Percentiles rank a stretch among this genome's conserved stretches.
Conservation (phyloP, 345 rosid genomes). For the Euclidium syriacum region DNA sequence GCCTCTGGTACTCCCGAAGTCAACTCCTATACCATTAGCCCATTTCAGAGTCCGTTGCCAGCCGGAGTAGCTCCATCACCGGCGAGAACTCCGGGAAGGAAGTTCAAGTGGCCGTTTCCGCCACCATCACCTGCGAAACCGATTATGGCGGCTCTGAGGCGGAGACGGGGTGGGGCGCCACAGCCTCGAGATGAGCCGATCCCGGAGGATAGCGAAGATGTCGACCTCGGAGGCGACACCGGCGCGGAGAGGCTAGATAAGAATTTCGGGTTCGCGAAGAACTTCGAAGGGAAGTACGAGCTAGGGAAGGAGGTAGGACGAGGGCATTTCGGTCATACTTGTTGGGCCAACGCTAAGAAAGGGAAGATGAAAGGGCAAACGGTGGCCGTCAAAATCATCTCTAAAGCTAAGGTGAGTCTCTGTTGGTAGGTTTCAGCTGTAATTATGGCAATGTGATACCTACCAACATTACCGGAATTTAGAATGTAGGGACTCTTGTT, state of each 20-base stretch:
- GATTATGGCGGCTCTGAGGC: conserved; percentile 65
- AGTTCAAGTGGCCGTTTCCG: conserved; percentile 88
- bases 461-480: not conserved
- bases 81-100: conserved; percentile 76
- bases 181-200: conserved; percentile 62
- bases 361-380: conserved; percentile 74
- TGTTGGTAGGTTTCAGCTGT: no score
- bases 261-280: conserved; percentile 77
- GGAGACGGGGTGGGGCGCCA: conserved; percentile 40
- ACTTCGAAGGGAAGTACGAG: conserved; percentile 71
- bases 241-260: conserved; percentile 49
- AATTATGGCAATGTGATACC: no score
- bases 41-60: conserved; percentile 74
- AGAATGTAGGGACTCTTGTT: not conserved
- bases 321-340: conserved; percentile 98
- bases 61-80: conserved; percentile 84
- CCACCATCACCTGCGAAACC: conserved; percentile 99
- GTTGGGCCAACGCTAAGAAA: conserved; percentile 81
- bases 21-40: conserved; percentile 54
- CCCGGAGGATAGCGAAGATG: conserved; percentile 44
- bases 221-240: not conserved
- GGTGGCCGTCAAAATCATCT: conserved; percentile 89
- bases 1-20: conserved; percentile 32
- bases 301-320: conserved; percentile 90
- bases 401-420: conserved; percentile 65